Conservation (phyloP, 2,329 filamentous ascomycete genomes). For the Monosporascus sp. region DNA sequence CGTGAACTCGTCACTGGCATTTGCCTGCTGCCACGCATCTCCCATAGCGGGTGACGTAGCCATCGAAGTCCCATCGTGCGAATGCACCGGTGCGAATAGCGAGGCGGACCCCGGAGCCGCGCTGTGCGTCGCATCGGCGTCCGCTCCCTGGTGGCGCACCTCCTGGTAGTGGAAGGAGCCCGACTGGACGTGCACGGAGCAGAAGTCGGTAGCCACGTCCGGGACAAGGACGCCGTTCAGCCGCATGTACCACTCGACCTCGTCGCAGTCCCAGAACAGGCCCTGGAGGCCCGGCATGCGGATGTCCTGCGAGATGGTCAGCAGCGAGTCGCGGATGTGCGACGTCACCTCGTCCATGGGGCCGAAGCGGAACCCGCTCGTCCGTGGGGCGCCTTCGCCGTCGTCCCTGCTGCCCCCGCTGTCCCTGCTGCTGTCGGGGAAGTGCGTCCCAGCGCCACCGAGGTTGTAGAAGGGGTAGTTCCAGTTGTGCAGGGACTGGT, state of each 20-base stretch:
- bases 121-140: not conserved
- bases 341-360: slow-evolving; percentile 40
- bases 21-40: too few species aligned
- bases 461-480: slow-evolving; percentile 58
- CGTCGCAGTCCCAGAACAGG: slow-evolving; percentile 71
- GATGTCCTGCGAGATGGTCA: slow-evolving; percentile 45
- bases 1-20: too few species aligned
- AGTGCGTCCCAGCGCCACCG: slow-evolving; percentile 65
- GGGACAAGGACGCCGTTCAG: slow-evolving; percentile 59
- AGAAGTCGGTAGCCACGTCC: slow-evolving; percentile 47
- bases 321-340: slow-evolving; percentile 33
- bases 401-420: slow-evolving; percentile 7
- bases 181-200: slow-evolving; percentile 51
- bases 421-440: slow-evolving; percentile 30
- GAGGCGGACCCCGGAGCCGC: not conserved
- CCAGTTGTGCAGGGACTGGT: slow-evolving; percentile 50
- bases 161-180: slow-evolving; percentile 20
- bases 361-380: slow-evolving; percentile 35
- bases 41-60: too few species aligned
- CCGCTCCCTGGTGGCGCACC: not conserved
- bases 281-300: slow-evolving; percentile 61
- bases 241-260: slow-evolving; percentile 69
- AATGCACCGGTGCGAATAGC: not conserved
- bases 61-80: too few species aligned
- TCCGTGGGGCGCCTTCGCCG: slow-evolving; percentile 20